phyloP scores from a whole-genome alignment of 345 rosid species.

The Lumnitzera racemosa region DNA sequence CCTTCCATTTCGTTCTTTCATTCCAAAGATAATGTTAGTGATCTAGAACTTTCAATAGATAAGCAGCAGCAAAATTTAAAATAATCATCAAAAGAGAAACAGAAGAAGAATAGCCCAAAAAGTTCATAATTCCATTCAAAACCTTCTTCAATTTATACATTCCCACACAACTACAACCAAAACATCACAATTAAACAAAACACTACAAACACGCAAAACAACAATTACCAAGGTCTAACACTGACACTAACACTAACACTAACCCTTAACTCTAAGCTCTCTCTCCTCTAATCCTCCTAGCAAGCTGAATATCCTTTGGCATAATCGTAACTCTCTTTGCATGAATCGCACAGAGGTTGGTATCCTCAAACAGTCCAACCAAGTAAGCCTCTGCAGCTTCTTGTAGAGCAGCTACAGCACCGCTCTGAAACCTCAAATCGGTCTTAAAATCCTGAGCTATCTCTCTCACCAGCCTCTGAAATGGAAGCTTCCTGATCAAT shows the following conservation, averaged over 20 bases:
- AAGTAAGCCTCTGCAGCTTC: slow-evolving; percentile 17
- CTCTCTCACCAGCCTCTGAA: slow-evolving; percentile 15
- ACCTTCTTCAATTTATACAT: too few species aligned
- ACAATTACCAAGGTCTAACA: not conserved
- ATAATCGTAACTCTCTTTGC: slow-evolving; percentile 18
- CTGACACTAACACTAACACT: too few species aligned
- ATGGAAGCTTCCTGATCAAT: slow-evolving; percentile 15
- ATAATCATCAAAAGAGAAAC: too few species aligned
- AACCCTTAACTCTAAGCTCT: slow-evolving; percentile 3
- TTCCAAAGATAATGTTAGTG: too few species aligned
- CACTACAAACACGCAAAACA: not conserved
- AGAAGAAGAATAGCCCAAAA: too few species aligned
- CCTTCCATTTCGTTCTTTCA: too few species aligned
- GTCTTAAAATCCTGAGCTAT: slow-evolving; percentile 21
- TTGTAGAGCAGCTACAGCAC: slow-evolving; percentile 17
- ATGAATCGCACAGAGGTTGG: slow-evolving; percentile 16
- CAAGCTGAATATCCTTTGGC: slow-evolving; percentile 21
- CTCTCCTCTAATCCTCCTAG: slow-evolving; percentile 14
- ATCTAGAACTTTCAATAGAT: too few species aligned
- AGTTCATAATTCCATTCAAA: too few species aligned
- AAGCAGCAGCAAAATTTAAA: too few species aligned
- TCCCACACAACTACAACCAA: too few species aligned
- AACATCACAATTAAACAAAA: not conserved
- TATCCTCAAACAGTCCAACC: slow-evolving; percentile 17
- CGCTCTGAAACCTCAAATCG: slow-evolving; percentile 18